phyloP scores from a whole-genome alignment of 306 rosid genomes.

The Cucumis cinereus region DNA sequence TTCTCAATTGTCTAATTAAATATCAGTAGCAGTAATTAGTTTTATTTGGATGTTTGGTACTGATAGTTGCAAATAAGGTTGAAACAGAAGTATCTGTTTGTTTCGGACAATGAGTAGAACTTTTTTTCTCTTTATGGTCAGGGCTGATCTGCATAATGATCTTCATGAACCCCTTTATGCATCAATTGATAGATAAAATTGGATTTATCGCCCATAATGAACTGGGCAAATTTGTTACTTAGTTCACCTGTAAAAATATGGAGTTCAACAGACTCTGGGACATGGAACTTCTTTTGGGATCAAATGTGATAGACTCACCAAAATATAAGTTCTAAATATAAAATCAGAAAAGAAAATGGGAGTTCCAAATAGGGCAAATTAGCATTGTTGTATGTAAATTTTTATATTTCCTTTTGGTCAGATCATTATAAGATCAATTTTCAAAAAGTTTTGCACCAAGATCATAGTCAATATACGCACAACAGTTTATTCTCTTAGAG shows the following conservation, averaged over 20 bases:
- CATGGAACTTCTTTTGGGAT: background rate
- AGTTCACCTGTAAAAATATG: background rate
- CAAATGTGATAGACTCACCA: background rate
- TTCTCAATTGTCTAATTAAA: background rate
- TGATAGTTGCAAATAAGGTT: background rate
- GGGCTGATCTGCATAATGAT: background rate
- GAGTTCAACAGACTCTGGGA: background rate
- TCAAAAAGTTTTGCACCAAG: background rate
- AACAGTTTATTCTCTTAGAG: background rate
- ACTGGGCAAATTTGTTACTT: background rate
- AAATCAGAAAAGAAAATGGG: background rate
- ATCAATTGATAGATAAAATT: background rate
- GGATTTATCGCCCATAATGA: background rate
- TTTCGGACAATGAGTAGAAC: background rate
- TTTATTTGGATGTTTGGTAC: background rate
- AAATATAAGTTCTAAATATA: background rate
- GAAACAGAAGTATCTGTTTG: background rate
- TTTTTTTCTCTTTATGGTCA: background rate
- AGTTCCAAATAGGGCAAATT: background rate
- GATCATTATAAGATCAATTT: background rate
- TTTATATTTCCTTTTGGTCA: background rate
- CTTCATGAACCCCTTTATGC: background rate
- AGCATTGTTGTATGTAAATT: background rate
- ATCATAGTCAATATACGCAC: background rate
- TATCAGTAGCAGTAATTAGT: background rate